Evolutionary conservation across 2,329 filamentous ascomycete species (phyloP), one percentile per base, ranked within the genome.

Genomic region (Epichloe coenophiala): DNA sequence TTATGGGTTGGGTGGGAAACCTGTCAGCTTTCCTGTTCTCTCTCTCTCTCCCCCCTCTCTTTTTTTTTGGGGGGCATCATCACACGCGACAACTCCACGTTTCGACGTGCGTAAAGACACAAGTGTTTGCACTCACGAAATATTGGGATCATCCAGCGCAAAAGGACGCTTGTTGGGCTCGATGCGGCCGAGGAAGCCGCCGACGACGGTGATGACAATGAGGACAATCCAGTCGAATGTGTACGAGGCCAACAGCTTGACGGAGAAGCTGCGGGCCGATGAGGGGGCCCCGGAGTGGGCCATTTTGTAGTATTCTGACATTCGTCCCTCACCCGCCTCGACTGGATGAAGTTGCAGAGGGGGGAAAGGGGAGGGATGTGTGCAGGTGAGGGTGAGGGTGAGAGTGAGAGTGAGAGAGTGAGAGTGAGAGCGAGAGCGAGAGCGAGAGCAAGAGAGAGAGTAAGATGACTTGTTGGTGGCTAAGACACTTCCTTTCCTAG

Each of bases 181-280:
- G 49, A 83, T 69, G 47, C 66, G 71, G 48, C 76, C 77, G 58
- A 87, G 75, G n/a, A 72, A 74, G 48, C 68, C 76, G 50, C 77
- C 81, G 27, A 82, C 69, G 15, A 71, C 75, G 27, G 74, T 80
- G 36, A 81, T 74, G 45, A 65, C 71, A 44, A 85, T 66, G 54
- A 86, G 77, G 45, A 86, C 68, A 19, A 86, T 64, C 86, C 86
- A 91, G 68, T 90, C 86, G 52, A 87, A 67, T 48, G 84, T 65
- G 62, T 90, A 90, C 21, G 83, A 85, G n/a, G 78, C 60, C 45
- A 86, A 54, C 41, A 71, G 59, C 23, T 63, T 58, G 11, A 64
- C 49, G 3, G 66, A 63, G 54, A 67, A 58, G 54, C 55, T 54
- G 48, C 55, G 52, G 47, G 56, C 53, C 43, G 56, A 55, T 43